A percentile compares a stretch with the other conserved stretches of the same genome.
phyloP scores from a whole-genome alignment of 345 rosid species.

The Pistacia vera region DNA sequence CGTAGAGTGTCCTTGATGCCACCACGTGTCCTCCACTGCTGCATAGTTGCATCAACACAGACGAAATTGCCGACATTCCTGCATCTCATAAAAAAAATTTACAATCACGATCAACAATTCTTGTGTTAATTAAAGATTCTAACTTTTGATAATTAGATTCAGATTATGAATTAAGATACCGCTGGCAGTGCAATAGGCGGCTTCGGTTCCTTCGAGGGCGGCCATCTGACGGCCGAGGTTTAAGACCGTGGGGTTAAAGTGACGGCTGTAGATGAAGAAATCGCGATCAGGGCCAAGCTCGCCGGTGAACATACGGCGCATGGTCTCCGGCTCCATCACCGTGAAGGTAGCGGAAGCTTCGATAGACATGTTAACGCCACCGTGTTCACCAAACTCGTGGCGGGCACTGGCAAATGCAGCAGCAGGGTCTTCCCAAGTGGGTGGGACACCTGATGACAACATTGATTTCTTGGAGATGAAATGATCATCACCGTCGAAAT shows the following conservation, averaged over 20 bases:
- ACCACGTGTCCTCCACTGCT: constrained; percentile 96
- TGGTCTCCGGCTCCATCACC: constrained; percentile 96
- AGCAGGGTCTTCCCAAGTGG: constrained; percentile 64
- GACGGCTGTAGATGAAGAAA: constrained; percentile 95
- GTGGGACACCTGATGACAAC: constrained; percentile 27
- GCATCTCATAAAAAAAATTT: background rate
- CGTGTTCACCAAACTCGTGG: constrained; percentile 97
- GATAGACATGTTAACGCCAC: constrained; percentile 98
- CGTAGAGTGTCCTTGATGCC: constrained; percentile 78
- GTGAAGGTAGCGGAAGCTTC: constrained; percentile 99
- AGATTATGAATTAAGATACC: constrained; percentile 39
- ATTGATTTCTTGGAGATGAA: constrained; percentile 49
- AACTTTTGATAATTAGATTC: background rate
- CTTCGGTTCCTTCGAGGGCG: constrained; percentile 95
- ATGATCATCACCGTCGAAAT: constrained; percentile 34
- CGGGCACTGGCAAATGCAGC: constrained; percentile 75
- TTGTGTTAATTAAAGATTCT: background rate
- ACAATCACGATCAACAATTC: background rate
- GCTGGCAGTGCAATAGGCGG: constrained; percentile 97
- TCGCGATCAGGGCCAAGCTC: constrained; percentile 97
- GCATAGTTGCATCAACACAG: constrained; percentile 87
- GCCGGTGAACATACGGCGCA: constrained; percentile 89
- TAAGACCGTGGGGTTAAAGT: constrained; percentile 94
- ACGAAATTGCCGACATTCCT: constrained; percentile 98
- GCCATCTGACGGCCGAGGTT: constrained; percentile 98